phyloP scores from a whole-genome alignment of 129 eudicot genomes.

The Pittosporum tobira region DNA sequence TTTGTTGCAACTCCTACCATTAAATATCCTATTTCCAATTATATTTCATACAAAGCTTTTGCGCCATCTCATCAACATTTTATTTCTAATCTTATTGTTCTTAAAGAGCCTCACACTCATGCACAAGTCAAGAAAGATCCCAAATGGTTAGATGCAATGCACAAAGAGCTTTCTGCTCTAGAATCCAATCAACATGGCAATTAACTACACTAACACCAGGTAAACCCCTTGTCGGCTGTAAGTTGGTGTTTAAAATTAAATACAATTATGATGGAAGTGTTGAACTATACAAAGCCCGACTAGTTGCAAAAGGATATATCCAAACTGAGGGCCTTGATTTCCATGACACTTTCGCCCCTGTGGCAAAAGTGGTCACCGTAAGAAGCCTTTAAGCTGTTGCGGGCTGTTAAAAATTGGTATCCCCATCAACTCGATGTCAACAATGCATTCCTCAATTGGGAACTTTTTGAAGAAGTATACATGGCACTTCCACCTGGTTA shows the following conservation, averaged over 20 bases:
- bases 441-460: not conserved
- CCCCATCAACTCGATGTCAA: not conserved
- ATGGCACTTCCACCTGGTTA: conserved; percentile 5
- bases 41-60: not conserved
- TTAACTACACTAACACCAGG: not conserved
- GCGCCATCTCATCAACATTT: not conserved
- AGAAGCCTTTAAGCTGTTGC: not conserved
- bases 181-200: conserved; percentile 2
- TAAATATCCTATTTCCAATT: conserved; percentile 8
- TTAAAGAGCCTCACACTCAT: not conserved
- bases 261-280: not conserved
- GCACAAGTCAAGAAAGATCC: not conserved
- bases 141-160: not conserved
- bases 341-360: not conserved
- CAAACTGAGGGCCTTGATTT: not conserved
- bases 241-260: conserved; percentile 1
- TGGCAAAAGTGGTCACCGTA: not conserved
- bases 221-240: not conserved
- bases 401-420: not conserved
- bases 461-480: not conserved
- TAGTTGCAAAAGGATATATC: not conserved
- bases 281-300: not conserved
- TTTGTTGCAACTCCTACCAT: no score
- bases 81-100: not conserved
- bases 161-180: not conserved